Conservation (phyloP, 345 rosid genomes). For the Balakata baccata region DNA sequence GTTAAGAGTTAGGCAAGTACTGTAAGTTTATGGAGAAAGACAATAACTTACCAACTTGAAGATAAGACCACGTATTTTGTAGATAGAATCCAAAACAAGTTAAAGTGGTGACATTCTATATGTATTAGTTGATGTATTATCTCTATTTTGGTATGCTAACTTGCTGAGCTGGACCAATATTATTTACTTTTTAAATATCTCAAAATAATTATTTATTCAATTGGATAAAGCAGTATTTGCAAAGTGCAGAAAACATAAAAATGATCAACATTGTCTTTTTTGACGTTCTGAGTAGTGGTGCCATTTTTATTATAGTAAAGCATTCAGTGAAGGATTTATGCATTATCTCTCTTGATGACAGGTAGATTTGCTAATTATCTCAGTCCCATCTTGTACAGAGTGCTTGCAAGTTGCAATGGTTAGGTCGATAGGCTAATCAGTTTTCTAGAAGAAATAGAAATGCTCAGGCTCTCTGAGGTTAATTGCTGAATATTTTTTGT, state of each 20-base stretch:
- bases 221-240: neutral
- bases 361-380: constrained; percentile 75
- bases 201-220: neutral
- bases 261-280: neutral
- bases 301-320: neutral
- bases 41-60: neutral
- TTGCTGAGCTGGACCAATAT: neutral
- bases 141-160: neutral
- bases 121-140: neutral
- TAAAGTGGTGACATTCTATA: neutral
- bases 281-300: neutral
- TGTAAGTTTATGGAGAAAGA: neutral
- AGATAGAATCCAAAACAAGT: neutral
- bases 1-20: too few relatives aligned
- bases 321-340: neutral
- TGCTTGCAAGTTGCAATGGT: constrained; percentile 12
- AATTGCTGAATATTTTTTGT: constrained; percentile 17
- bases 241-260: neutral
- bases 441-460: constrained; percentile 12
- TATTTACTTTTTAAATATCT: neutral
- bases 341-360: constrained; percentile 30
- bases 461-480: constrained; percentile 22
- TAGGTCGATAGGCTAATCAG: constrained; percentile 12
- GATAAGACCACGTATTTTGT: neutral
- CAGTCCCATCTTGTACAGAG: constrained; percentile 64